phyloP scores from a whole-genome alignment of 1,284 basidiomycete genomes.

The Marasmius fiardii region DNA sequence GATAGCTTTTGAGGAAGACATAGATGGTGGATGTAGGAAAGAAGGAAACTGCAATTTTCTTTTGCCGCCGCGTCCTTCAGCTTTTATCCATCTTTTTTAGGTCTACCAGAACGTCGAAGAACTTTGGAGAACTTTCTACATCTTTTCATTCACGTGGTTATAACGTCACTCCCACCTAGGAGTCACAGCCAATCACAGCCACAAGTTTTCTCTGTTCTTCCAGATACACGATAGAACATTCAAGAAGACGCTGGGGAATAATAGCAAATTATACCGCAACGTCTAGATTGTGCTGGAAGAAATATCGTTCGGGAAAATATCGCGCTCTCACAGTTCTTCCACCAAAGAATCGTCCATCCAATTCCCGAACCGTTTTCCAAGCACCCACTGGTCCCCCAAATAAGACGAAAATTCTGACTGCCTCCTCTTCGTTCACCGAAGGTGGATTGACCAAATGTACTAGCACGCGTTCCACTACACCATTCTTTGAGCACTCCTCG shows the following conservation, averaged over 20 bases:
- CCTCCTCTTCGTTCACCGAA: constrained; percentile 57
- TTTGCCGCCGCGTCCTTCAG: background rate
- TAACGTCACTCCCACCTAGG: too few relatives aligned
- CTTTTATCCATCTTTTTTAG: constrained; percentile 6
- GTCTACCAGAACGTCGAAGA: constrained; percentile 5
- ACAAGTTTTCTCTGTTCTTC: background rate
- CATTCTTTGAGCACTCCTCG: constrained; percentile 86
- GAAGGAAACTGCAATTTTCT: background rate
- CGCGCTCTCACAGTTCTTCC: constrained; percentile 79
- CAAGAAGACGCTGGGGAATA: background rate
- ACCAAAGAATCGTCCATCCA: constrained; percentile 90
- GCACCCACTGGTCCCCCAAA: constrained; percentile 90
- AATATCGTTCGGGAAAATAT: constrained; percentile 75
- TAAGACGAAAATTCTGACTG: constrained; percentile 80
- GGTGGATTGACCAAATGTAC: constrained; percentile 74
- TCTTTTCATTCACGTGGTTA: background rate
- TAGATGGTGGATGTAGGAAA: constrained; percentile 16
- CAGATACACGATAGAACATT: background rate
- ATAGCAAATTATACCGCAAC: constrained; percentile 21
- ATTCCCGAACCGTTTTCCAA: constrained; percentile 89
- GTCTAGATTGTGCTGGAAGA: constrained; percentile 50
- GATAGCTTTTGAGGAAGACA: constrained; percentile 79
- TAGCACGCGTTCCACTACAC: constrained; percentile 86
- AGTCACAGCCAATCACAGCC: too few relatives aligned
- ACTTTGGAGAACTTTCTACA: constrained; percentile 7